Percentiles rank a stretch among this genome's conserved stretches.
These are phyloP conservation scores for Tillandsia fasciculata DNA, from an alignment of 176 grass and related monocot species.

Conservation along the genomic window DNA sequence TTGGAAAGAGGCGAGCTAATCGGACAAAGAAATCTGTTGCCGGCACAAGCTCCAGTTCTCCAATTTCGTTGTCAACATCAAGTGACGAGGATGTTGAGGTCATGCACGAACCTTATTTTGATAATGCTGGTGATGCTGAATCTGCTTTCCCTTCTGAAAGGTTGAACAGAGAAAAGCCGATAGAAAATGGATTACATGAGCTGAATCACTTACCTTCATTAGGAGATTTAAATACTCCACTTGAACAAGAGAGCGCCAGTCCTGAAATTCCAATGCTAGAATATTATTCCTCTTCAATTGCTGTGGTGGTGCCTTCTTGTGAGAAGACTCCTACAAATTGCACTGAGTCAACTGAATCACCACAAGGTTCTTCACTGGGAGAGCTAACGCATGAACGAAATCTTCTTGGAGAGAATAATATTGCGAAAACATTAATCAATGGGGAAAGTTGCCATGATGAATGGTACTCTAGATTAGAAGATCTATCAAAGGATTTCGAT, in stretches of 20 bases:
- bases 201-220: neutral
- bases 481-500: slow-evolving; percentile 18
- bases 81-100: slow-evolving; percentile 1
- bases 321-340: neutral
- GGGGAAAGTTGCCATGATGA: slow-evolving; percentile 16
- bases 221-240: slow-evolving; percentile 9
- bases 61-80: neutral
- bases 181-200: slow-evolving; percentile 1
- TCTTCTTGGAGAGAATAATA: slow-evolving; percentile 6
- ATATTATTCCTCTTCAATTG: neutral
- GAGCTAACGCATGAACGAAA: slow-evolving; percentile 8
- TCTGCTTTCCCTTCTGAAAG: slow-evolving; percentile 11
- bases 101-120: neutral
- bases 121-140: slow-evolving; percentile 19
- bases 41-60: neutral
- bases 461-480: slow-evolving; percentile 4
- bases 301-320: slow-evolving; percentile 8
- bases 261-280: slow-evolving; percentile 15
- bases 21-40: neutral
- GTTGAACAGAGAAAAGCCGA: slow-evolving; percentile 7
- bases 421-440: slow-evolving; percentile 11
- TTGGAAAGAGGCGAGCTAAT: neutral
- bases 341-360: slow-evolving; percentile 1
- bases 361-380: slow-evolving; percentile 17
- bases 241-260: slow-evolving; percentile 14